Evolutionary conservation across 345 rosid genomes (phyloP), one percentile per base, ranked within the genome.

Genomic region (Turritis glabra): DNA sequence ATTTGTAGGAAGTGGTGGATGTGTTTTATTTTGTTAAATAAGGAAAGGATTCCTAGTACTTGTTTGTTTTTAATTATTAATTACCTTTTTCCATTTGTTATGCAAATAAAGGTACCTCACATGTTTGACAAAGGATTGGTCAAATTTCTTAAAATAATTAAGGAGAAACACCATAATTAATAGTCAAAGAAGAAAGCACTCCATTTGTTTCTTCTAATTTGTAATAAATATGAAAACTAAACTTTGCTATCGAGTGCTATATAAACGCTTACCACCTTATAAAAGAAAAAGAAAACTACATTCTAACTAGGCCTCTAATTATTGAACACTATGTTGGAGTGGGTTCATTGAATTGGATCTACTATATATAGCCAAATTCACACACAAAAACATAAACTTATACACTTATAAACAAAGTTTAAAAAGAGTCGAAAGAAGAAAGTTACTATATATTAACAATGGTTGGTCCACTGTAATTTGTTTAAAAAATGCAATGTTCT

Each of bases 81-180:
- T 55, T 66, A 48, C 32, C 22, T 52, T 62, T 62, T 63, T 12
- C 46, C 41, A 8, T n/a, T 18, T 51, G 56, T 38, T 19, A 65
- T 17, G 12, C 23, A 44, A 52, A 23, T 60, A 53, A 68, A 68
- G 23, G 79, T 23, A 69, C 43, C 35, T 61, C 70, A 53, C 75
- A 52, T 76, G 75, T 69, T 32, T 62, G 19, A 32, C 48, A 32
- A 68, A 61, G 17, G 64, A 60, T 76, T 68, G 57, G 79, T 68
- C 74, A 44, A 18, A 3, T 30, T 54, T 60, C 40, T 58, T 13
- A 22, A 12, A 41, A 22, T 4, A 61, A 8, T n/a, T 67, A 21
- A 29, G 25, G 5, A 5, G 14, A 12, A 43, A 35, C 61, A 59
- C 35, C 17, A 10, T 17, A 50, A 33, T 17, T 23, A 61, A 12